Base-by-base conservation (phyloP, 768 basidiomycete genomes). In the Suillus bovinus region DNA sequence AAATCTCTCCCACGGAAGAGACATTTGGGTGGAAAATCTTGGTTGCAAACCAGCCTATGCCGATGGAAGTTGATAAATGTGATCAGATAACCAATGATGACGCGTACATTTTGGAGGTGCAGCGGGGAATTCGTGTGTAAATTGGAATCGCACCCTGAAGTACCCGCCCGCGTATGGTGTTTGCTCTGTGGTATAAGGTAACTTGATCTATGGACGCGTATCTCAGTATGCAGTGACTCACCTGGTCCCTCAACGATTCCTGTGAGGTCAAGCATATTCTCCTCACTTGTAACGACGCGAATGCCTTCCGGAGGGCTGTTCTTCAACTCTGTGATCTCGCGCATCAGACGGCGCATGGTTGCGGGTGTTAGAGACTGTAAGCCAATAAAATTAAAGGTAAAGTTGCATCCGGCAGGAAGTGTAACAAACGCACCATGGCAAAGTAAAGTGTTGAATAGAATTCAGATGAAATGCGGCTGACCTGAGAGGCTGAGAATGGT, bases 11-110 rank as follows among this genome's bases (percentile, higher is more conserved):
- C 0, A 84, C 75, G 38, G 84, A 82, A 0, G 94, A 96, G 44
- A 99, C 94, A 69, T 99, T 99, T 0, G 96, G 96, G 70, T 98
- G 96, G 76, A 98, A 98, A 61, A 99, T 96, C 80, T 96, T 97
- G 56, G 96, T 97, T 16, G 83, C 79, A 67, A 97, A 91, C 80
- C 92, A 89, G 71, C 96, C 95, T 96, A 67, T 56, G 13, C 46
- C 36, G 13, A 58, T 59, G 38, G 34, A 53, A 66, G 24, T 36
- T 60, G 22, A 4, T 58, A 20, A 14, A 9, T 11, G 62, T 8
- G 38, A 1, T 38, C 1, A 14, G 61, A 54, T 53, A 58, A 49
- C 24, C 53, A n/a, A 22, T 34, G 58, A 47, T 20, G 58, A 36
- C 5, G 76, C 85, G 55, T 67, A 96, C 96, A 97, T 80, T 96